Percentiles rank a stretch among this genome's conserved stretches.
phyloP scores from a whole-genome alignment of 345 rosid species.

The Cardamine resedifolia region DNA sequence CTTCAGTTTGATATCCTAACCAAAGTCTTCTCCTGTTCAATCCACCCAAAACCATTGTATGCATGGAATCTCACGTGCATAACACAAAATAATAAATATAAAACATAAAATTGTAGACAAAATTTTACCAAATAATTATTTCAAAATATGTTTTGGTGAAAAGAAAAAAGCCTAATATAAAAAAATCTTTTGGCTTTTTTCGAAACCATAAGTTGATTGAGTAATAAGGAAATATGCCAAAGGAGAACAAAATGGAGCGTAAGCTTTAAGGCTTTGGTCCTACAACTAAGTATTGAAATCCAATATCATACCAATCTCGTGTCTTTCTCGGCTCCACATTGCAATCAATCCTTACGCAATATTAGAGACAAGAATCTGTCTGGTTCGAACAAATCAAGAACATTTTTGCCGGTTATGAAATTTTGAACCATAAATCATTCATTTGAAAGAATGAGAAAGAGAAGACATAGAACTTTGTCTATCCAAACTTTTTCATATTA shows the following conservation, averaged over 20 bases:
- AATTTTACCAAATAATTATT: too few relatives aligned
- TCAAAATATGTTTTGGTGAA: background rate
- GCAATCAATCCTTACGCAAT: constrained; percentile 5
- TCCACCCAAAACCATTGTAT: too few relatives aligned
- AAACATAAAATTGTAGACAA: too few relatives aligned
- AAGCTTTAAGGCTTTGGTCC: constrained; percentile 9
- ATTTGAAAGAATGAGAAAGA: background rate
- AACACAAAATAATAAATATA: too few relatives aligned
- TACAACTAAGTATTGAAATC: background rate
- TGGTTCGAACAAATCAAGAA: background rate
- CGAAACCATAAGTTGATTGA: constrained; percentile 17
- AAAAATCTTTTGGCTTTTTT: constrained; percentile 8
- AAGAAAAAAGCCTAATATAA: background rate
- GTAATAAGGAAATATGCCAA: constrained; percentile 10
- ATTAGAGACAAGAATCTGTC: background rate
- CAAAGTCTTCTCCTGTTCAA: too few relatives aligned
- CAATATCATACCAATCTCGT: constrained; percentile 27
- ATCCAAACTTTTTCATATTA: constrained; percentile 5
- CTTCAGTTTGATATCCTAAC: too few relatives aligned
- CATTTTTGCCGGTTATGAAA: background rate
- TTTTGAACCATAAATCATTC: background rate
- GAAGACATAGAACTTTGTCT: too few relatives aligned
- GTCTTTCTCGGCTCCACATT: constrained; percentile 15
- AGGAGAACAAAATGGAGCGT: constrained; percentile 20
- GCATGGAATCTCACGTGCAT: too few relatives aligned